These are phyloP conservation scores for Aureobasidium sp. DNA, from an alignment of 2,329 filamentous ascomycete species.

Conservation along the genomic window DNA sequence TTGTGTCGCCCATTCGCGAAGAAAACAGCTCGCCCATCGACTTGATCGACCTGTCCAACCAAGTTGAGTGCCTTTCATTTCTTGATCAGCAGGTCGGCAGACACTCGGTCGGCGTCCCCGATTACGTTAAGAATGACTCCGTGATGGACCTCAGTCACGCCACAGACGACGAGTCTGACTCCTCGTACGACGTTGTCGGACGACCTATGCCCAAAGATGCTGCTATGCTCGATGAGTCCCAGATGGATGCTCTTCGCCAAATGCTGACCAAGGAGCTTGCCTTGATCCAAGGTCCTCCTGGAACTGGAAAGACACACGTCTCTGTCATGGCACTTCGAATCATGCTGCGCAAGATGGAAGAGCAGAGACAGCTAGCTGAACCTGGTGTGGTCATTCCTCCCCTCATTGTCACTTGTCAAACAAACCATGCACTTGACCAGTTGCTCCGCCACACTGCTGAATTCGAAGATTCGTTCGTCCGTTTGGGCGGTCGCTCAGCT, in stretches of 20 bases:
- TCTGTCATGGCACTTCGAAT: conserved; percentile 77
- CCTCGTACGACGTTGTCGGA: conserved; percentile 4
- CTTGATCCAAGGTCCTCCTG: conserved; percentile 86
- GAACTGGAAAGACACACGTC: conserved; percentile 83
- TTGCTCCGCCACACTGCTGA: conserved; percentile 70
- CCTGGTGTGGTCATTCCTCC: conserved; percentile 60
- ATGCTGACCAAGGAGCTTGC: conserved; percentile 79
- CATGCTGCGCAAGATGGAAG: conserved; percentile 64
- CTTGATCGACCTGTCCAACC: conserved; percentile 16
- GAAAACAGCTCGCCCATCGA: not conserved
- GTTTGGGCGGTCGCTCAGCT: conserved; percentile 75
- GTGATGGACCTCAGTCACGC: conserved; percentile 51
- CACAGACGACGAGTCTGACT: not conserved
- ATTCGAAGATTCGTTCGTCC: conserved; percentile 70
- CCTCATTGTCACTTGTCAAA: conserved; percentile 85
- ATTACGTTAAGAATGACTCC: conserved; percentile 58
- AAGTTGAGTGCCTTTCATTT: not conserved
- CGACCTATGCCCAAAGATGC: conserved; percentile 25
- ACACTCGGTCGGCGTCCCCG: conserved; percentile 42
- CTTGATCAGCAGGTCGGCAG: not conserved
- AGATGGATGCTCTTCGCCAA: conserved; percentile 71
- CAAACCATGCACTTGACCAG: conserved; percentile 92
- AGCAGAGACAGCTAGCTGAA: conserved; percentile 20
- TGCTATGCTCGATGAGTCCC: conserved; percentile 72
- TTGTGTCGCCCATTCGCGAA: not conserved